phyloP scores from a whole-genome alignment of 2,329 filamentous ascomycete genomes.

The Microsporum audouinii region DNA sequence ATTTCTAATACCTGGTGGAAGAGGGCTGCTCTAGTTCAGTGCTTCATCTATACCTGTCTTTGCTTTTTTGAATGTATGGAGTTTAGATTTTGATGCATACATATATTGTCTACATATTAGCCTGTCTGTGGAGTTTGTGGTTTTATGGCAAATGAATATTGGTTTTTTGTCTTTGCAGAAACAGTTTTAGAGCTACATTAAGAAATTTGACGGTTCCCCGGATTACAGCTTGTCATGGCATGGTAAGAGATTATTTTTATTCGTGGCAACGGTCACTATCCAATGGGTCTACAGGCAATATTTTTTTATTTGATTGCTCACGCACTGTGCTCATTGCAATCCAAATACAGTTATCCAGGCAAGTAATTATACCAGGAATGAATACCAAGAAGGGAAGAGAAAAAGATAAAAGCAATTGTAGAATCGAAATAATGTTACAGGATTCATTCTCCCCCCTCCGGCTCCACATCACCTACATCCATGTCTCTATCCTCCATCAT shows the following conservation, averaged over 20 bases:
- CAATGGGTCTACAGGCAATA: not conserved
- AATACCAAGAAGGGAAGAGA: not conserved
- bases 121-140: not conserved
- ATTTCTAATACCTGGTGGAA: not conserved
- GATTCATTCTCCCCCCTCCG: constrained; percentile 17
- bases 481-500: constrained; percentile 35
- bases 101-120: not conserved
- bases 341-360: not conserved
- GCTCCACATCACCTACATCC: constrained; percentile 30
- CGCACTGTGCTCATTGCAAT: not conserved
- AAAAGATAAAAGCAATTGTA: not conserved
- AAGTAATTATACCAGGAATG: not conserved
- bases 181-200: not conserved
- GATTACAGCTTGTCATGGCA: too few relatives aligned
- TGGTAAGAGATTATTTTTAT: too few relatives aligned
- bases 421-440: not conserved
- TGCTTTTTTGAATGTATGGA: not conserved
- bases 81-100: constrained; percentile 4
- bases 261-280: too few relatives aligned
- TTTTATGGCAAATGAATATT: not conserved
- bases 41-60: not conserved
- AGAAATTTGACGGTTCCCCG: too few relatives aligned
- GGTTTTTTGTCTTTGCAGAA: not conserved
- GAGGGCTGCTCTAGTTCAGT: not conserved
- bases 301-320: not conserved